Conservation (phyloP, 352 stramenopile species). For the Phytophthora quininea region DNA sequence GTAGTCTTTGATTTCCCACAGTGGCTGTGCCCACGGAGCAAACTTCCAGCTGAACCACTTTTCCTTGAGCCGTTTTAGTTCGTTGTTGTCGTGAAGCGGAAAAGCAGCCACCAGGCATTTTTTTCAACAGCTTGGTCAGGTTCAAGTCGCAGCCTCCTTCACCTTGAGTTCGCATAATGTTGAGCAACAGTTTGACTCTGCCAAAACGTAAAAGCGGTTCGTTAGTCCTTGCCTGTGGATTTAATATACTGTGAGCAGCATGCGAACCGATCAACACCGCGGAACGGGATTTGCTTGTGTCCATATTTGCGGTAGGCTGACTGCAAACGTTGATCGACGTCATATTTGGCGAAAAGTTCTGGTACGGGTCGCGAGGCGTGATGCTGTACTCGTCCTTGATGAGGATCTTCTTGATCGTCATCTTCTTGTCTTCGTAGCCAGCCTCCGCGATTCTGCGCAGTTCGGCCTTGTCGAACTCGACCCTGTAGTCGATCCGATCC, state of each 20-base stretch:
- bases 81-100: constrained; percentile 59
- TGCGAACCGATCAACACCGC: constrained; percentile 63
- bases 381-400: constrained; percentile 59
- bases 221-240: too few relatives aligned
- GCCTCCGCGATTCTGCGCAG: constrained; percentile 60
- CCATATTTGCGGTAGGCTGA: constrained; percentile 75
- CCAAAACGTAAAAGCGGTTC: not conserved
- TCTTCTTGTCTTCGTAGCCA: constrained; percentile 57
- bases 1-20: constrained; percentile 78
- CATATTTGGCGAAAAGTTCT: constrained; percentile 85
- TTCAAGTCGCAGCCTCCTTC: constrained; percentile 72
- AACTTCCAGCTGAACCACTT: constrained; percentile 77
- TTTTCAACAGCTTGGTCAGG: constrained; percentile 57
- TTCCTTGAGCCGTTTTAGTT: constrained; percentile 48
- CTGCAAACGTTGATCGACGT: constrained; percentile 67
- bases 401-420: constrained; percentile 56
- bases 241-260: not conserved
- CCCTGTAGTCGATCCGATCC: constrained; percentile 80
- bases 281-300: constrained; percentile 72
- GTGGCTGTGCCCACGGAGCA: constrained; percentile 62
- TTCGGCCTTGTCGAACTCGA: constrained; percentile 71
- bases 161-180: constrained; percentile 63
- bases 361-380: constrained; percentile 62
- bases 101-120: constrained; percentile 69
- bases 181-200: constrained; percentile 77